These are phyloP conservation scores for Rhizophagus clarus DNA, from an alignment of 192 early-diverging fungal genomes.

Conservation along the genomic window DNA sequence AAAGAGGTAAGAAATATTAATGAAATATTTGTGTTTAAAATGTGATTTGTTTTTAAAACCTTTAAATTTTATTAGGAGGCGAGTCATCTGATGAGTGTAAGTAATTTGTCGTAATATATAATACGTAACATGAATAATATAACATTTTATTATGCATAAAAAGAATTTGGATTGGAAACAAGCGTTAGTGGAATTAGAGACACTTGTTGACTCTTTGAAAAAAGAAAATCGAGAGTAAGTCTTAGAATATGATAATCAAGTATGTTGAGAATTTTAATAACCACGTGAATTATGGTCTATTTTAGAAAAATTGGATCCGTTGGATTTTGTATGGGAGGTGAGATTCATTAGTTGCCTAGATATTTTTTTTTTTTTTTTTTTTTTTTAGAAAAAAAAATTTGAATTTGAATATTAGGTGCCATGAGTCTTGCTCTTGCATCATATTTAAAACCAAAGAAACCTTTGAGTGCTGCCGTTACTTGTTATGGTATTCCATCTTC, in stretches of 20 bases:
- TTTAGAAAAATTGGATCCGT: conserved; percentile 44
- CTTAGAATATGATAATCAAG: neutral
- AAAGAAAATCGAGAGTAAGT: conserved; percentile 32
- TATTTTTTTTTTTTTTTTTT: neutral
- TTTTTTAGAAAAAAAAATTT: neutral
- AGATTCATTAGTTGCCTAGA: neutral
- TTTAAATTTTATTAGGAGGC: conserved; percentile 40
- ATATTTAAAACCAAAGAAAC: conserved; percentile 33
- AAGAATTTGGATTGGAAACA: conserved; percentile 47
- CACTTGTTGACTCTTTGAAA: conserved; percentile 27
- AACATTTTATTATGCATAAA: too few relatives aligned
- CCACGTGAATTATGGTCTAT: neutral
- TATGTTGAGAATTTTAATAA: neutral
- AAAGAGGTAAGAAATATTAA: conserved; percentile 34
- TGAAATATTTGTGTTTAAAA: neutral
- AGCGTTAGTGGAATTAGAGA: conserved; percentile 36
- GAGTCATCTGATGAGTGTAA: conserved; percentile 44
- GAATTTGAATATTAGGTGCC: neutral
- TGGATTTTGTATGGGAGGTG: conserved; percentile 60
- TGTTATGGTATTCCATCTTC: conserved; percentile 41
- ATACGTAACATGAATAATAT: neutral
- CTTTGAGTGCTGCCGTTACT: conserved; percentile 33
- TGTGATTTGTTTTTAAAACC: neutral
- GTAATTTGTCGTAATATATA: too few relatives aligned
- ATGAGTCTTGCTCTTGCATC: conserved; percentile 45